phyloP scores from a whole-genome alignment of 2,329 filamentous ascomycete genomes.

The Endocalyx cinctus region DNA sequence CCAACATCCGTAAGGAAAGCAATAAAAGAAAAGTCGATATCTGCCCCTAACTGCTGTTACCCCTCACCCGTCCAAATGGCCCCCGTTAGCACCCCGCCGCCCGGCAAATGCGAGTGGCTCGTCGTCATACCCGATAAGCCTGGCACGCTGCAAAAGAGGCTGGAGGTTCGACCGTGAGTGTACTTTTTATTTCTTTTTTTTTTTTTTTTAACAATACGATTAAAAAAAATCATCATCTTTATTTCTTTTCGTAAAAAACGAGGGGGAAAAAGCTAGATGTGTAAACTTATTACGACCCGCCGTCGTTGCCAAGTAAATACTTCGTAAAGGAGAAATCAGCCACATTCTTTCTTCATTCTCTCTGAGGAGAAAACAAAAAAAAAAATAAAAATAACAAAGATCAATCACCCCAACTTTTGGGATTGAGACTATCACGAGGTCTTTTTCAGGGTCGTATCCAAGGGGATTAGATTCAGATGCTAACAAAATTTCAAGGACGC shows the following conservation, averaged over 20 bases:
- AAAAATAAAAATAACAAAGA: neutral
- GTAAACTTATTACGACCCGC: too few relatives aligned
- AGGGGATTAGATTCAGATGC: too few relatives aligned
- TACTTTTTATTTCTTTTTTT: too few relatives aligned
- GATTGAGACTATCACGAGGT: neutral
- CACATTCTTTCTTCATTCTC: neutral
- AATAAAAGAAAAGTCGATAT: too few relatives aligned
- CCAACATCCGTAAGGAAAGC: too few relatives aligned
- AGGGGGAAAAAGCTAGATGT: too few relatives aligned
- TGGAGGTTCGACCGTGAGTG: slow-evolving; percentile 56
- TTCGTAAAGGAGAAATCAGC: slow-evolving; percentile 20
- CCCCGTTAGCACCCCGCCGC: slow-evolving; percentile 15
- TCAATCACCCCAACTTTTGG: neutral
- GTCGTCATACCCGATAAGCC: slow-evolving; percentile 65
- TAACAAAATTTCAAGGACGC: too few relatives aligned
- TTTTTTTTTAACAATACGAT: neutral
- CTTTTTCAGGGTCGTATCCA: slow-evolving; percentile 8
- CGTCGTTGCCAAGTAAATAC: too few relatives aligned
- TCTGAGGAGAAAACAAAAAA: neutral
- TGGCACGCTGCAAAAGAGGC: slow-evolving; percentile 53
- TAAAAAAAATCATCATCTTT: too few relatives aligned
- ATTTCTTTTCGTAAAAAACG: too few relatives aligned
- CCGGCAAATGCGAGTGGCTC: slow-evolving; percentile 46
- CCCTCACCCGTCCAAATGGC: slow-evolving; percentile 18
- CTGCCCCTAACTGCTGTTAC: too few relatives aligned